These are phyloP conservation scores for Arthrobotrys sphaeroides DNA, from an alignment of 2,329 filamentous ascomycete genomes.

Conservation along the genomic window DNA sequence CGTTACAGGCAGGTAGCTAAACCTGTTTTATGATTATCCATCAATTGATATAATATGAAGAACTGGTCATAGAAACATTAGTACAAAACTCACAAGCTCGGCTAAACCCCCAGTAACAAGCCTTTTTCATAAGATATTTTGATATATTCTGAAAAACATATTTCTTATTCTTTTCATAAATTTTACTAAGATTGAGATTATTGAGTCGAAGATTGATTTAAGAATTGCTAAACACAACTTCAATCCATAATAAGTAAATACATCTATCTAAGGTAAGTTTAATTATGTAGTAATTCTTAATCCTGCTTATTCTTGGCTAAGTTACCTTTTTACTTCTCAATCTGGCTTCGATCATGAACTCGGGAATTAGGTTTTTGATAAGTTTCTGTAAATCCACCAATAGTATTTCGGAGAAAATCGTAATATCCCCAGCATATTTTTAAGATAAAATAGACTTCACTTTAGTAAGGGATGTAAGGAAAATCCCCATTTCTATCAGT, in stretches of 20 bases:
- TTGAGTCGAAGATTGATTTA: constrained; percentile 68
- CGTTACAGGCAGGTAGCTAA: constrained; percentile 30
- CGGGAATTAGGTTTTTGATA: constrained; percentile 81
- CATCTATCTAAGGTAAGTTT: constrained; percentile 83
- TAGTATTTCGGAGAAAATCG: constrained; percentile 82
- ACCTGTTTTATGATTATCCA: neutral
- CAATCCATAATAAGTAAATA: constrained; percentile 73
- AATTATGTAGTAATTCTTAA: constrained; percentile 86
- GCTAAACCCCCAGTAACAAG: constrained; percentile 29
- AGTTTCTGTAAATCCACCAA: constrained; percentile 78
- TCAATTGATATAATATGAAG: constrained; percentile 2
- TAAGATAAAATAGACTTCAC: constrained; percentile 83
- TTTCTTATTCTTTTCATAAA: too few species aligned
- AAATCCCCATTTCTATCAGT: constrained; percentile 79
- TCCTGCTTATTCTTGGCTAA: constrained; percentile 87
- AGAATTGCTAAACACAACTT: constrained; percentile 75
- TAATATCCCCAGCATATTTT: constrained; percentile 94
- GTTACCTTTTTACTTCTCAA: constrained; percentile 83
- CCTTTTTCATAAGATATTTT: constrained; percentile 45
- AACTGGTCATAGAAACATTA: constrained; percentile 1
- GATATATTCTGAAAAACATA: constrained; percentile 19
- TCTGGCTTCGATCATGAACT: constrained; percentile 85
- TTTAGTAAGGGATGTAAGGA: constrained; percentile 81
- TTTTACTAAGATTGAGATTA: neutral
- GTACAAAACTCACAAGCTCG: constrained; percentile 28